Evolutionary conservation across 164 flowering plant species (phyloP).

Genomic region (Dillenia suffruticosa): DNA sequence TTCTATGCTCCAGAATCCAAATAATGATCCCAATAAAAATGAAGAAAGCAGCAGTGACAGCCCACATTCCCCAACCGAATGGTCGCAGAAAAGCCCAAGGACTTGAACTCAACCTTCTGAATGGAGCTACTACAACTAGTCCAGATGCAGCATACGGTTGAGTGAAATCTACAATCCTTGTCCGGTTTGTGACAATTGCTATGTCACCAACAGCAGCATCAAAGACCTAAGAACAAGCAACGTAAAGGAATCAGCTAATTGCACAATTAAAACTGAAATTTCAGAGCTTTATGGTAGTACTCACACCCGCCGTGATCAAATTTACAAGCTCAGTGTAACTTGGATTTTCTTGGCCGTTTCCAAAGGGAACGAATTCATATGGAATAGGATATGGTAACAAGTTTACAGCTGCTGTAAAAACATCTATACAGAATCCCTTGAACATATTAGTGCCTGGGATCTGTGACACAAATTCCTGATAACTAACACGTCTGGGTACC

Average conservation of each 20-base stretch:
- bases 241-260: slow-evolving; percentile 4
- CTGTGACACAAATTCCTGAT: slow-evolving; percentile 47
- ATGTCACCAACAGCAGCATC: slow-evolving; percentile 74
- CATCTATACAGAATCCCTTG: slow-evolving; percentile 86
- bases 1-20: slow-evolving; percentile 70
- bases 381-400: slow-evolving; percentile 84
- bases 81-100: slow-evolving; percentile 67
- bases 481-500: slow-evolving; percentile 61
- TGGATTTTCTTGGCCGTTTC: slow-evolving; percentile 72
- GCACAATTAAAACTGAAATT: neutral
- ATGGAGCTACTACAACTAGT: slow-evolving; percentile 63
- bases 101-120: slow-evolving; percentile 40
- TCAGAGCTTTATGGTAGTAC: slow-evolving; percentile 19
- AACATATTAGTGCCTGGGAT: slow-evolving; percentile 40
- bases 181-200: slow-evolving; percentile 57
- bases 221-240: slow-evolving; percentile 29
- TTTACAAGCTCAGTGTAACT: slow-evolving; percentile 62
- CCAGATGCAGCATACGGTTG: slow-evolving; percentile 68
- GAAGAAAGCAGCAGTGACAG: slow-evolving; percentile 42
- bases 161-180: slow-evolving; percentile 60
- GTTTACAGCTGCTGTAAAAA: slow-evolving; percentile 68
- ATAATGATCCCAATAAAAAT: slow-evolving; percentile 47
- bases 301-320: slow-evolving; percentile 56
- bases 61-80: slow-evolving; percentile 50
- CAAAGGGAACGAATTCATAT: slow-evolving; percentile 53